phyloP scores from a whole-genome alignment of 2,329 filamentous ascomycete genomes.

The Podosphaera xanthii region DNA sequence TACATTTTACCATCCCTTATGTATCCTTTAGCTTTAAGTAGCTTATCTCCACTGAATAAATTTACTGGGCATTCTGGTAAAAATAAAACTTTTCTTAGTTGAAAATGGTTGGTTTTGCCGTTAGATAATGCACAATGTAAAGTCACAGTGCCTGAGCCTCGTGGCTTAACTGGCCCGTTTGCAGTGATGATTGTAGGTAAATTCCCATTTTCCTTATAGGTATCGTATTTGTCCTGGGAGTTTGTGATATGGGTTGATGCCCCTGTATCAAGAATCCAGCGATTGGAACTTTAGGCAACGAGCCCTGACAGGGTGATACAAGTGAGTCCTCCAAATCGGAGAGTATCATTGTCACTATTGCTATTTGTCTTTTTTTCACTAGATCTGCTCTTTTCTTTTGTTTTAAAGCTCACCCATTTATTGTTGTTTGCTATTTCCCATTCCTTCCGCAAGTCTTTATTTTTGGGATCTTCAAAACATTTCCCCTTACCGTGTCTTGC shows the following conservation, averaged over 20 bases:
- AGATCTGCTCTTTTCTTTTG: background rate
- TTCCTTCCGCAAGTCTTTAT: background rate
- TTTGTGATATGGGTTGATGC: background rate
- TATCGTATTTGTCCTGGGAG: background rate
- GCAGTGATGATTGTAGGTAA: background rate
- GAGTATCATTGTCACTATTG: background rate
- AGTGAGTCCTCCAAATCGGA: background rate
- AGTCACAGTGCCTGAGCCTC: background rate
- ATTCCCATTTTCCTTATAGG: background rate
- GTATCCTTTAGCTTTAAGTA: background rate
- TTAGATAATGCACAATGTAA: background rate
- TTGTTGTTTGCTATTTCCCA: background rate
- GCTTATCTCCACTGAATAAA: background rate
- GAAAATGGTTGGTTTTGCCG: background rate
- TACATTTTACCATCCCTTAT: background rate
- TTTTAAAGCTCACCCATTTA: background rate
- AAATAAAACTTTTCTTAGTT: background rate
- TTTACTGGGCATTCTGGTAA: background rate
- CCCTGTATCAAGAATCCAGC: background rate
- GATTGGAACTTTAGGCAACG: background rate
- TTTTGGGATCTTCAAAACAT: slow-evolving; percentile 1
- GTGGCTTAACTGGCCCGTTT: background rate
- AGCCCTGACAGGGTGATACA: background rate
- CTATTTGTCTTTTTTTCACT: background rate
- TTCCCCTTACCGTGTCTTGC: background rate